Base-by-base conservation (phyloP, 139 green algal genomes). In the Chlamydomonas incerta region DNA sequence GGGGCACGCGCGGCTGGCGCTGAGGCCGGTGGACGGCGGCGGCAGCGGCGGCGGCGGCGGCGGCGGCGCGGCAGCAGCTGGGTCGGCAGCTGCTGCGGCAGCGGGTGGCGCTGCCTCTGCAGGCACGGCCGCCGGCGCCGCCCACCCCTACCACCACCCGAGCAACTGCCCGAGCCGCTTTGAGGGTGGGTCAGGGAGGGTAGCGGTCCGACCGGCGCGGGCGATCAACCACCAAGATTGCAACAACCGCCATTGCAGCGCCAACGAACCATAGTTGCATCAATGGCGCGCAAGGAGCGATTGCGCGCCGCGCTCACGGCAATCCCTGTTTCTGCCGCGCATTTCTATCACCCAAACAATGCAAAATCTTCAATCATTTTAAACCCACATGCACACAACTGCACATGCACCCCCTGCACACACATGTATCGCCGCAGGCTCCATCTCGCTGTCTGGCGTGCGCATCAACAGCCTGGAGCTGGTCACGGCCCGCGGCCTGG, bases 391-490 rank as follows among this genome's bases (percentile, higher is more conserved):
- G n/a, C n/a, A n/a, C n/a, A n/a, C n/a, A n/a, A n/a, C n/a, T n/a
- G n/a, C n/a, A n/a, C n/a, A n/a, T n/a, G n/a, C n/a, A n/a, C n/a
- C n/a, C n/a, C n/a, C n/a, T n/a, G n/a, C n/a, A n/a, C n/a, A n/a
- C n/a, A n/a, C n/a, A n/a, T n/a, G n/a, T n/a, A n/a, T n/a, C n/a
- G n/a, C n/a, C 58, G 63, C 72, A 85, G 92, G 92, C 29, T 73
- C 86, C 29, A 72, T 93, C 23, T 37, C 76, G 6, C 70, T 95
- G 37, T 87, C 90, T 35, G 87, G 88, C 2, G 69, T 93, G 33
- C 82, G 85, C 21, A 79, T 93, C 37, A 95, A 95, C 83, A 80
- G 89, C 58, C 81, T 95, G 47, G 69, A 84, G 37, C 83, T 95
- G 62, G 88, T 87, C 26, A 74, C 82, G 15, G 41, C 41, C 41